These are phyloP conservation scores for Chlamydomonas sp. DNA, from an alignment of 139 green algal genomes.

Conservation along the genomic window DNA sequence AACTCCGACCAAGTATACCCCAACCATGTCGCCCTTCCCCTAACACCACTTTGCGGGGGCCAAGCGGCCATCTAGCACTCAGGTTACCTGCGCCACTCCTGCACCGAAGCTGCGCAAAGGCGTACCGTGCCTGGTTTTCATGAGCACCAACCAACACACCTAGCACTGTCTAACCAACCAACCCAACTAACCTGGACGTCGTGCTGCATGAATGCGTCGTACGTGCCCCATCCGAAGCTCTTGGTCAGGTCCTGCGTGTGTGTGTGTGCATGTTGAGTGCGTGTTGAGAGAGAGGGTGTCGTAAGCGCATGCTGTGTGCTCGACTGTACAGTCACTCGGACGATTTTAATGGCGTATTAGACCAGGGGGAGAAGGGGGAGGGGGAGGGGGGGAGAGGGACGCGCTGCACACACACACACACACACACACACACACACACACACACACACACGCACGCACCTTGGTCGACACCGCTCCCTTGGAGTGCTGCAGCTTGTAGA, in stretches of 20 bases:
- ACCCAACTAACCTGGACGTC: conserved; percentile 75
- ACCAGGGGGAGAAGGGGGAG: neutral
- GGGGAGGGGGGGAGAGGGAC: too few species aligned
- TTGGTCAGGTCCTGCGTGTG: conserved; percentile 77
- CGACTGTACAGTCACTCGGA: too few species aligned
- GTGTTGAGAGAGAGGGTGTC: neutral
- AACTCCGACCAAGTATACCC: too few species aligned
- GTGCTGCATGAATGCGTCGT: conserved; percentile 93
- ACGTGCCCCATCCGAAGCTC: conserved; percentile 92
- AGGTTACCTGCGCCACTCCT: neutral
- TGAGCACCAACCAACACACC: neutral
- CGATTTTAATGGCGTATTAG: too few species aligned
- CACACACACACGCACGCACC: too few species aligned
- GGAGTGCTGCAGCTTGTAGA: conserved; percentile 92
- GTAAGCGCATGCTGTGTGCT: too few species aligned
- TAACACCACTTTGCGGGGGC: too few species aligned
- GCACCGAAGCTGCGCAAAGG: neutral
- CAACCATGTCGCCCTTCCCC: too few species aligned
- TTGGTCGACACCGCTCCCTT: conserved; percentile 70
- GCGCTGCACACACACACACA: too few species aligned
- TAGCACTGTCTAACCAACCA: neutral
- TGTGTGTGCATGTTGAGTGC: too few species aligned
- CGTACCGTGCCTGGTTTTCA: neutral
- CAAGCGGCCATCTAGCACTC: too few species aligned
- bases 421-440: neutral